phyloP scores from a whole-genome alignment of 768 basidiomycete species.

The Strobilomyces dryophilus region DNA sequence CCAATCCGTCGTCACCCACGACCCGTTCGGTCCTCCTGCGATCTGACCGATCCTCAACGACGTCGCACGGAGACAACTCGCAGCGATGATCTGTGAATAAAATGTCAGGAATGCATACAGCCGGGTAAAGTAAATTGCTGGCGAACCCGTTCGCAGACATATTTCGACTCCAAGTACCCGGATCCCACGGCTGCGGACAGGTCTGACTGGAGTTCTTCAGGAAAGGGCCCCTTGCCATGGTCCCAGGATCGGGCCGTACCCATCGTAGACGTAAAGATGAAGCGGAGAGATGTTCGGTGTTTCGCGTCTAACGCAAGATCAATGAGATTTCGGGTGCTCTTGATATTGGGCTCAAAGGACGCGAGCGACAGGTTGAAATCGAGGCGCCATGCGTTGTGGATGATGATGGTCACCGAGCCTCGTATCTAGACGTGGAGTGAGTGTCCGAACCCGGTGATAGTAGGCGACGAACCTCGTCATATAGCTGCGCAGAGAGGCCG shows the following conservation, averaged over 20 bases:
- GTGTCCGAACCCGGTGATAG: too few species aligned
- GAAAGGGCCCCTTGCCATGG: slow-evolving; percentile 5
- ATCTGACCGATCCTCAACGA: neutral
- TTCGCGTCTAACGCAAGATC: slow-evolving; percentile 10
- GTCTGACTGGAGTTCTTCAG: slow-evolving; percentile 33
- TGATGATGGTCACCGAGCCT: neutral
- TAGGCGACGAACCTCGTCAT: neutral
- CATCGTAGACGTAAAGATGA: slow-evolving; percentile 16
- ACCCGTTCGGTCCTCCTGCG: neutral
- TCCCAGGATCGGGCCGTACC: slow-evolving; percentile 23
- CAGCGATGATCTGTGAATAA: neutral
- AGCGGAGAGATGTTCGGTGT: slow-evolving; percentile 2
- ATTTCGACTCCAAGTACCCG: slow-evolving; percentile 38
- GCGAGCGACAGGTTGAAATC: slow-evolving; percentile 26
- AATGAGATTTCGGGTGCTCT: slow-evolving; percentile 19
- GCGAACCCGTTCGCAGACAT: slow-evolving; percentile 34
- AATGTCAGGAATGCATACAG: neutral
- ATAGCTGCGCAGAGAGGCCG: neutral
- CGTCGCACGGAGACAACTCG: neutral
- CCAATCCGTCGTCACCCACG: neutral
- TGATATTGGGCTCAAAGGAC: slow-evolving; percentile 32
- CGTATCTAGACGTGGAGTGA: too few species aligned
- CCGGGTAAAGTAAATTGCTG: neutral
- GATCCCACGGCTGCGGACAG: slow-evolving; percentile 26
- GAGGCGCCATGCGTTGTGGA: neutral